Percentiles rank a stretch among this genome's conserved stretches.
phyloP scores from a whole-genome alignment of 75 land plant genomes.

The Sequoia sempervirens region DNA sequence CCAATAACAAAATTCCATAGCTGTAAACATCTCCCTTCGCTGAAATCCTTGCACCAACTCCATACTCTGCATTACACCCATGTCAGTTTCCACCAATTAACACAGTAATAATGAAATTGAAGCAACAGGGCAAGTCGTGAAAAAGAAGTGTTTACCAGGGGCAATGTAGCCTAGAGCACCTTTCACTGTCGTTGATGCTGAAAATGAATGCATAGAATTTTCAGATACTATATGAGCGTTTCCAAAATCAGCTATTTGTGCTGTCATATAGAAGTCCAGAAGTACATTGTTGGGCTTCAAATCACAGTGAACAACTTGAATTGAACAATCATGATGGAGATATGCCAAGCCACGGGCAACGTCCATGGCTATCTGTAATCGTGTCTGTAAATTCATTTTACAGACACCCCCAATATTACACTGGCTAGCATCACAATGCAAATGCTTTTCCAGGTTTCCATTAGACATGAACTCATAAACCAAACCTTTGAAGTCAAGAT shows the following conservation, averaged over 20 bases:
- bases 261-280: slow-evolving; percentile 11
- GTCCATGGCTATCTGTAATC: slow-evolving; percentile 15
- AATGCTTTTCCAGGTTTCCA: slow-evolving; percentile 29
- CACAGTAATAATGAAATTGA: too few relatives aligned
- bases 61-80: slow-evolving; percentile 2
- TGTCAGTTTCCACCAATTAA: neutral
- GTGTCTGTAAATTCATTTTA: neutral
- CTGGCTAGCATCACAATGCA: neutral
- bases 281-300: slow-evolving; percentile 26
- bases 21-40: slow-evolving; percentile 2
- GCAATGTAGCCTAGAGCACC: slow-evolving; percentile 16
- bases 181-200: slow-evolving; percentile 1
- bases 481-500: slow-evolving; percentile 32
- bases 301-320: slow-evolving; percentile 21
- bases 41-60: neutral
- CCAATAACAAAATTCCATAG: slow-evolving; percentile 8
- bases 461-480: slow-evolving; percentile 51
- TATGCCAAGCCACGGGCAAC: slow-evolving; percentile 15
- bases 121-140: too few relatives aligned
- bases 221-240: slow-evolving; percentile 7
- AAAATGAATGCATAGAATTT: neutral
- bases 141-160: slow-evolving; percentile 8
- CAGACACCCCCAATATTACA: neutral
- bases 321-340: slow-evolving; percentile 10
- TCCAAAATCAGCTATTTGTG: slow-evolving; percentile 24